Percentiles rank a stretch among this genome's conserved stretches.
Evolutionary conservation across 805 yeast genomes (phyloP).

Genomic region (Hanseniaspora lachancei): DNA sequence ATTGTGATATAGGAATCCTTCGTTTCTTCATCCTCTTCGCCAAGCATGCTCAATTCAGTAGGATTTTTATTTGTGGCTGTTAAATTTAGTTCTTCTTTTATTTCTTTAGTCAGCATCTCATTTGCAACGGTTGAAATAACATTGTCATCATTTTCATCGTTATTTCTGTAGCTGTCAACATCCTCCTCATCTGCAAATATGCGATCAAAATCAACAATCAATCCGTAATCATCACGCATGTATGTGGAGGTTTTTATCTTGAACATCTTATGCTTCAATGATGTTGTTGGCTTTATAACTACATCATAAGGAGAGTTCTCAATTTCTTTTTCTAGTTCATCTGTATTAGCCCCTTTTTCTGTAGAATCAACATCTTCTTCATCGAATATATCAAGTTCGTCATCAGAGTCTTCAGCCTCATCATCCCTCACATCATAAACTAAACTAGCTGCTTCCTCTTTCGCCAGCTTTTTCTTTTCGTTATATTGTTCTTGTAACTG

Average conservation of each 20-base stretch:
- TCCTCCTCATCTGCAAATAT: conserved; percentile 31
- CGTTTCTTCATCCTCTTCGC: background rate
- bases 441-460: conserved; percentile 12
- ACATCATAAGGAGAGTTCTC: conserved; percentile 22
- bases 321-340: conserved; percentile 17
- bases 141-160: background rate
- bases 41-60: background rate
- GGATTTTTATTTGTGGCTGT: conserved; percentile 18
- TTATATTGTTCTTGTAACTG: conserved; percentile 19
- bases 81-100: conserved; percentile 19
- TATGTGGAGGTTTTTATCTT: conserved; percentile 48
- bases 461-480: conserved; percentile 14
- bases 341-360: conserved; percentile 19
- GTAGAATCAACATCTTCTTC: conserved; percentile 20
- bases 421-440: conserved; percentile 20
- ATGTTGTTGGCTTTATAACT: conserved; percentile 18
- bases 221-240: conserved; percentile 77
- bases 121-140: background rate
- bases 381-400: conserved; percentile 4
- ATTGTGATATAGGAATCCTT: conserved; percentile 12
- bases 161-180: conserved; percentile 23
- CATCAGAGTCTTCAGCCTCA: conserved; percentile 23
- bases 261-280: conserved; percentile 47
- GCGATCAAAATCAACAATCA: conserved; percentile 50
- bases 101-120: conserved; percentile 3